phyloP scores from a whole-genome alignment of 2,329 filamentous ascomycete genomes.

The Aspergillus pseudoterreus region DNA sequence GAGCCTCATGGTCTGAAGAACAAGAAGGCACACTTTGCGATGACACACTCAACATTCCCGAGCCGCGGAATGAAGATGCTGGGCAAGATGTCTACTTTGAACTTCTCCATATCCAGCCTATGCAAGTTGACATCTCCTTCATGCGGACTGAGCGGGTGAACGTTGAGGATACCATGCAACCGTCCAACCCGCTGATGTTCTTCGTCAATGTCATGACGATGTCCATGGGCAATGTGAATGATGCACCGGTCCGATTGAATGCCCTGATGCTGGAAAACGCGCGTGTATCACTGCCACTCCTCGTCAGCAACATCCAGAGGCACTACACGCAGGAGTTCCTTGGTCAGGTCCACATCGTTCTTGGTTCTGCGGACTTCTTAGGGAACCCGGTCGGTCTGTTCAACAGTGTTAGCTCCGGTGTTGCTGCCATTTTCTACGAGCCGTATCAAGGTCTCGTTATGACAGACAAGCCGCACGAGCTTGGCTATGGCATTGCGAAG shows the following conservation, averaged over 20 bases:
- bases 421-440: constrained; percentile 98
- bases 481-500: constrained; percentile 92
- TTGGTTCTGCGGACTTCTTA: constrained; percentile 95
- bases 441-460: constrained; percentile 97
- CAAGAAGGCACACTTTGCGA: constrained; percentile 85
- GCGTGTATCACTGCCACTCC: constrained; percentile 77
- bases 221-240: constrained; percentile 98
- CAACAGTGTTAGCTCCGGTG: constrained; percentile 96
- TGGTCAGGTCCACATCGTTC: constrained; percentile 93
- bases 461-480: constrained; percentile 90
- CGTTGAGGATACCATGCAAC: constrained; percentile 87
- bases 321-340: constrained; percentile 97
- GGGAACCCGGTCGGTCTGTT: constrained; percentile 97
- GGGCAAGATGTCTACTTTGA: constrained; percentile 98
- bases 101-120: constrained; percentile 91
- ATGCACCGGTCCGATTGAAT: constrained; percentile 90
- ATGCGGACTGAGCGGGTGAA: constrained; percentile 96
- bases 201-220: constrained; percentile 98
- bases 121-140: constrained; percentile 96
- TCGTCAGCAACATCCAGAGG: constrained; percentile 81
- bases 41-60: constrained; percentile 84
- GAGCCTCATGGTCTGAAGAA: constrained; percentile 80
- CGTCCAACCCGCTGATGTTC: constrained; percentile 94
- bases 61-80: constrained; percentile 77
- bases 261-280: constrained; percentile 94